Base-by-base conservation (phyloP, 129 eudicot genomes). In the Helianthus tuberosus region DNA sequence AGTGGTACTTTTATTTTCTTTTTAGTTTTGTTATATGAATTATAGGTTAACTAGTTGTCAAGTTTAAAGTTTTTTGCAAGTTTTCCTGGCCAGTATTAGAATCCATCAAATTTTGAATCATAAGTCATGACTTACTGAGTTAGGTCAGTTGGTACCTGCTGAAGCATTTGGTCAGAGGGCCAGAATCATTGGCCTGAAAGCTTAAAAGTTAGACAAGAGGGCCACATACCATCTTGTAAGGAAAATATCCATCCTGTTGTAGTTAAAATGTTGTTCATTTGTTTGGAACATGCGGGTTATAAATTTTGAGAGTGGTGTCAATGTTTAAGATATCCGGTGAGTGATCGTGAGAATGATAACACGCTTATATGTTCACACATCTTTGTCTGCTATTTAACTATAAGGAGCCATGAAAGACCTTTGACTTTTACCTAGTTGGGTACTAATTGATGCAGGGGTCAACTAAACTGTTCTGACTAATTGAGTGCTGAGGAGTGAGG, bases 361-460 rank as follows among this genome's bases (percentile, higher is more conserved):
- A 67, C 23, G 20, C 47, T 20, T 67, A 20, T 47, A 4, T 38
- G 43, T 67, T 47, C 6, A 25, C 12, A 0, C 55, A 66, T 66
- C 16, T 35, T 12, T 32, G 66, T 32, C 25, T 13, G 14, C 2
- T 13, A 62, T 35, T 32, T 61, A 13, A 35, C 0, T 13, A 35
- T 62, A 35, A 29, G 65, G 65, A 60, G 66, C 67, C 66, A 5
- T 67, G 41, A 46, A 20, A 11, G 58, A 13, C 72, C 39, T 47
- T 66, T 43, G 14, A 66, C 29, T 27, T 69, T 69, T 35, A 51
- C 62, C 48, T 29, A 50, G 2, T 50, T 29, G 55, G 74, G 15
- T 32, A 35, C 43, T 52, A 23, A 3, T 41, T 3, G 11, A 20
- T 20, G 63, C 13, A 3, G 63, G 17, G 32, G 5, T 20, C 29